Evolutionary conservation across 2,329 filamentous ascomycete genomes (phyloP).

Genomic region (Trichoderma sp.): DNA sequence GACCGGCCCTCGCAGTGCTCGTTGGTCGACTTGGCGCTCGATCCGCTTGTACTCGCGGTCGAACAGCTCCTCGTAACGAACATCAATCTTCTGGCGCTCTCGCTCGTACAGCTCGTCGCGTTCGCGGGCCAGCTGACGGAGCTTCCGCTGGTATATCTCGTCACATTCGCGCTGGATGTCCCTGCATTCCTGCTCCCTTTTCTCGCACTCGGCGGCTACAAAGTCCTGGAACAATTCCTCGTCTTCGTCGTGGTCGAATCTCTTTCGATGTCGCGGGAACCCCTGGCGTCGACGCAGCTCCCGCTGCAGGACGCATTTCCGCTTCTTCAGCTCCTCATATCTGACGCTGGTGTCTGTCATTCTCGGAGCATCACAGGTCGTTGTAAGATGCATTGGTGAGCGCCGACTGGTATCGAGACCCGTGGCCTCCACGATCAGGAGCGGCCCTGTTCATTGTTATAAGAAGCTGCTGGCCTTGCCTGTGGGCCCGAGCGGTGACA

Average conservation of each 20-base stretch:
- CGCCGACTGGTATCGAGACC: too few relatives aligned
- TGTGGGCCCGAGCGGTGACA: slow-evolving; percentile 18
- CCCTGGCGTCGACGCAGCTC: slow-evolving; percentile 3
- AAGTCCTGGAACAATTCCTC: slow-evolving; percentile 4
- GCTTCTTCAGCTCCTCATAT: slow-evolving; percentile 5
- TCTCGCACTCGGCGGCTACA: slow-evolving; percentile 5
- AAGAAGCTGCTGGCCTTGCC: not conserved
- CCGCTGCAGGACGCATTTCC: slow-evolving; percentile 5
- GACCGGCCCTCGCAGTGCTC: not conserved
- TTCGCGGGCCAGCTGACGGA: slow-evolving; percentile 11
- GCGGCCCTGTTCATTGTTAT: slow-evolving; percentile 1
- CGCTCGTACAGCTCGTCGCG: slow-evolving; percentile 11
- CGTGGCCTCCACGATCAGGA: not conserved
- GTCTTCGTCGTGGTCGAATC: slow-evolving; percentile 18
- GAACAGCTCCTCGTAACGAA: slow-evolving; percentile 11
- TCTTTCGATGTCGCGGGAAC: slow-evolving; percentile 13
- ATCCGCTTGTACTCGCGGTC: slow-evolving; percentile 8
- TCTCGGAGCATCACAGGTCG: too few relatives aligned
- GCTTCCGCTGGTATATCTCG: not conserved
- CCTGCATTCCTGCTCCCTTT: not conserved
- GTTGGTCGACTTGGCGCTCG: slow-evolving; percentile 2
- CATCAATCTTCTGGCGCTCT: not conserved
- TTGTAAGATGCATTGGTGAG: not conserved
- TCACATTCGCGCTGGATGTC: slow-evolving; percentile 3
- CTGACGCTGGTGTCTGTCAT: not conserved